Base-by-base conservation (phyloP, 129 eudicot species). In the Lonicera japonica region DNA sequence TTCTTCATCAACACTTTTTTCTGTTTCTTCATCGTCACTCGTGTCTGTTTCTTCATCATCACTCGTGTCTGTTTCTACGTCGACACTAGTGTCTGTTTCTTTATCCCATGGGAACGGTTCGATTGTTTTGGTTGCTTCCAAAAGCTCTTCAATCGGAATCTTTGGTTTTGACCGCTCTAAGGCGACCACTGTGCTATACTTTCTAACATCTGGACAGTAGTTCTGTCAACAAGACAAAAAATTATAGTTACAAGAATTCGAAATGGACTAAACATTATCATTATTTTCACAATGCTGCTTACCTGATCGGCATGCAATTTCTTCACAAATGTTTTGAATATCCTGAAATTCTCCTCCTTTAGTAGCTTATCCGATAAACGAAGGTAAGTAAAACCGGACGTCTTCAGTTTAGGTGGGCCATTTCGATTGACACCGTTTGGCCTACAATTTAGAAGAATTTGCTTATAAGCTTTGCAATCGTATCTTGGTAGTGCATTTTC, bases 281-380 rank as follows among this genome's bases (percentile, higher is more conserved):
- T 8, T 0, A 29, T 29, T 7, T n/a, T n/a, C n/a, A n/a, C n/a
- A n/a, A n/a, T n/a, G n/a, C n/a, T n/a, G n/a, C n/a, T 54, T 75
- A 87, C 97, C 81, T 72, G 82, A 80, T 90, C 80, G 52, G 89
- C 95, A 71, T 90, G 97, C 79, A 90, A 77, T 77, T 79, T 87
- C 77, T 56, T 77, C 68, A 87, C 95, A 51, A 86, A 84, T 57
- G 23, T 41, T 78, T 82, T 82, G 73, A 90, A 90, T 54, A 77
- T 50, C 54, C 58, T 75, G 61, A 86, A 90, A 40, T 90, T 86
- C 55, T 74, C 64, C 45, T 72, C 45, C 64, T 73, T 58, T n/a
- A 86, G 63, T 34, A 90, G 67, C 50, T 71, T 56, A 14, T 81
- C 80, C 18, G 86, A 69, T 58, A 90, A 73, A 13, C 95, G 89